phyloP scores from a whole-genome alignment of 1,139 yeast species.

The Kodamaea alishanica region DNA sequence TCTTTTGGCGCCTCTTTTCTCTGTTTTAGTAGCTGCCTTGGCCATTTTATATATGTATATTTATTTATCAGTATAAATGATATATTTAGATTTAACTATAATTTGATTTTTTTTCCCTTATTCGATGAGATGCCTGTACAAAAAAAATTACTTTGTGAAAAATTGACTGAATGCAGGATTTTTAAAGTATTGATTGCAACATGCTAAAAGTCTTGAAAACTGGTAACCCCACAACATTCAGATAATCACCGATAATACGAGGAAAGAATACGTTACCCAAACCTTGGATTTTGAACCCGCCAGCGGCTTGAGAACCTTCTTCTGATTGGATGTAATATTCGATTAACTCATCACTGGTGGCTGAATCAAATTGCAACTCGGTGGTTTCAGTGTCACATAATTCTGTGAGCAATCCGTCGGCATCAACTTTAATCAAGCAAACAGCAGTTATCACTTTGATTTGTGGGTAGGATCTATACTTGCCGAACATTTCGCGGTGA shows the following conservation, averaged over 20 bases:
- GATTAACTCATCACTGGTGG: slow-evolving; percentile 51
- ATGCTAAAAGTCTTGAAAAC: slow-evolving; percentile 51
- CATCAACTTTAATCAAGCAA: slow-evolving; percentile 43
- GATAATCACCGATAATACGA: slow-evolving; percentile 71
- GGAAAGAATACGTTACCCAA: slow-evolving; percentile 62
- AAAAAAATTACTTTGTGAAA: not conserved
- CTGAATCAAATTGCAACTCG: slow-evolving; percentile 25
- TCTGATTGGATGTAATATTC: slow-evolving; percentile 59
- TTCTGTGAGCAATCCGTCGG: slow-evolving; percentile 15
- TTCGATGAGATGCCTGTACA: slow-evolving; percentile 11
- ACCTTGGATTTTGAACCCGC: slow-evolving; percentile 87
- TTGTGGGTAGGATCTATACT: slow-evolving; percentile 46
- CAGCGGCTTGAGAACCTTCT: slow-evolving; percentile 84
- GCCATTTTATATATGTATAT: slow-evolving; percentile 6
- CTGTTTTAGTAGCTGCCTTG: slow-evolving; percentile 9
- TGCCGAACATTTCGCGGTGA: slow-evolving; percentile 43
- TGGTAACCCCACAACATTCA: slow-evolving; percentile 90
- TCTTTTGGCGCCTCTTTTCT: slow-evolving; percentile 5
- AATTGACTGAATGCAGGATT: slow-evolving; percentile 5
- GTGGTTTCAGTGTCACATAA: slow-evolving; percentile 21
- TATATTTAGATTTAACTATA: not conserved
- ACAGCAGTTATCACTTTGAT: slow-evolving; percentile 67
- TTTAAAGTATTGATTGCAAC: slow-evolving; percentile 17
- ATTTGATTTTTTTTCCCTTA: slow-evolving; percentile 2
- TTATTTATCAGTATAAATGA: not conserved